A percentile compares a stretch with the other conserved stretches of the same genome.
These are phyloP conservation scores for Sarocladiaceae sp. DNA, from an alignment of 2,329 filamentous ascomycete genomes.

Conservation along the genomic window DNA sequence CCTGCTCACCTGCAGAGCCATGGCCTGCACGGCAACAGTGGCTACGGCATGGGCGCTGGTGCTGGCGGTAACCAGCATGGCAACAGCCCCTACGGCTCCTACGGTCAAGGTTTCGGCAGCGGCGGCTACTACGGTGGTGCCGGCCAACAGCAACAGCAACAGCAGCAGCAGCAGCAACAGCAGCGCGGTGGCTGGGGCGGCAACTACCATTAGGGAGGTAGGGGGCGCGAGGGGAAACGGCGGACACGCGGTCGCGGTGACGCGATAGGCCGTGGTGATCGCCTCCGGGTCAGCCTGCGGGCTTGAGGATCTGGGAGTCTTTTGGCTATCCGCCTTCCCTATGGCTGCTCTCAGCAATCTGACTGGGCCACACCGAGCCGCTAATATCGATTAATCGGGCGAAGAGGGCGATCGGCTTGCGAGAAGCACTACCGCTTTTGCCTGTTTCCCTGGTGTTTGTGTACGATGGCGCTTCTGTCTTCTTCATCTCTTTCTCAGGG, in stretches of 20 bases:
- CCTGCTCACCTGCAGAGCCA: conserved; percentile 51
- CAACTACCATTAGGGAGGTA: conserved; percentile 50
- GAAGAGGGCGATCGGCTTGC: background rate
- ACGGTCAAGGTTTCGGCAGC: conserved; percentile 44
- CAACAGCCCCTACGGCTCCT: conserved; percentile 50
- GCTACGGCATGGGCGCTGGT: conserved; percentile 50
- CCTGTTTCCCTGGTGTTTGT: conserved; percentile 5
- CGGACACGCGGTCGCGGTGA: conserved; percentile 1
- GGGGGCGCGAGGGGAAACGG: conserved; percentile 22
- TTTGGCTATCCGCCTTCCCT: background rate
- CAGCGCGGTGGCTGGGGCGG: conserved; percentile 54
- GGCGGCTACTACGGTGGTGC: conserved; percentile 34
- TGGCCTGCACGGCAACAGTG: conserved; percentile 49
- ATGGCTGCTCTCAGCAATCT: background rate
- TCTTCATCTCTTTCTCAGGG: conserved; percentile 1
- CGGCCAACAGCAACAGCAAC: conserved; percentile 37
- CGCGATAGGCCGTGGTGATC: background rate
- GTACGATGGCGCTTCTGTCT: conserved; percentile 8
- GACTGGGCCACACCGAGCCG: background rate
- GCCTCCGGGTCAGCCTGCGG: conserved; percentile 3
- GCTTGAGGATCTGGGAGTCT: background rate
- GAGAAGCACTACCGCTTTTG: conserved; percentile 1
- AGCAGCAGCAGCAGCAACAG: conserved; percentile 38
- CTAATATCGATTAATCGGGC: conserved; percentile 7
- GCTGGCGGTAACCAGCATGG: conserved; percentile 47